These are phyloP conservation scores for Mycena haematopus DNA, from an alignment of 768 basidiomycete species.

Conservation along the genomic window DNA sequence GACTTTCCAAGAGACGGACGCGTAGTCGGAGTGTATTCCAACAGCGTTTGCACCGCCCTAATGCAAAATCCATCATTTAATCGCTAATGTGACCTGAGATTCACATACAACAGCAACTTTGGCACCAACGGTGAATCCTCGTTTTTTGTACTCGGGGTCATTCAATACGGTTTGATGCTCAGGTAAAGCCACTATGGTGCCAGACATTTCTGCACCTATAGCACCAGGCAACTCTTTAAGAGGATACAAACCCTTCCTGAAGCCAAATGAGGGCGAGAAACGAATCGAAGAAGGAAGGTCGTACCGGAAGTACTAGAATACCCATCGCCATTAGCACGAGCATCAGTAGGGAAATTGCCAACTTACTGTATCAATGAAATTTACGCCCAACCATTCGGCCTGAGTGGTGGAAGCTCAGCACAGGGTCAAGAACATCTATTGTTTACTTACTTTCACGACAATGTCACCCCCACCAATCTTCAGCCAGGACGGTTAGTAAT, in stretches of 20 bases:
- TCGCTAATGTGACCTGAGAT: neutral
- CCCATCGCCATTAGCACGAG: neutral
- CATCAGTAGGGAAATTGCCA: neutral
- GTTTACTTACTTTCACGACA: conserved; percentile 46
- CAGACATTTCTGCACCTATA: conserved; percentile 81
- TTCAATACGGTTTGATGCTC: conserved; percentile 65
- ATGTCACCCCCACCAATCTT: conserved; percentile 53
- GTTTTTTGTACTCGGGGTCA: conserved; percentile 66
- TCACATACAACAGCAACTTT: conserved; percentile 69
- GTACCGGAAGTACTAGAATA: conserved; percentile 66
- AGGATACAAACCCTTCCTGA: conserved; percentile 71
- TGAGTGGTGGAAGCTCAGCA: neutral
- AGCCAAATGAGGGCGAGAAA: conserved; percentile 6
- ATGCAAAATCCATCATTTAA: neutral
- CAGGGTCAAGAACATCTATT: neutral
- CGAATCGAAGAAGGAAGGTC: neutral
- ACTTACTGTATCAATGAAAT: conserved; percentile 55
- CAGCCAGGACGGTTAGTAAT: conserved; percentile 39
- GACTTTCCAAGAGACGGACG: conserved; percentile 52
- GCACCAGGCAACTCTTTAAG: conserved; percentile 62
- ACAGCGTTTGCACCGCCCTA: conserved; percentile 17
- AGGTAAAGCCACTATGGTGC: conserved; percentile 77
- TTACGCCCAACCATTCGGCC: conserved; percentile 82
- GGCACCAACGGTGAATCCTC: conserved; percentile 69
- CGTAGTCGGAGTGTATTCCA: conserved; percentile 26